A percentile compares a stretch with the other conserved stretches of the same genome.
phyloP scores from a whole-genome alignment of 2,329 filamentous ascomycete genomes.

The Penicillium sp. region DNA sequence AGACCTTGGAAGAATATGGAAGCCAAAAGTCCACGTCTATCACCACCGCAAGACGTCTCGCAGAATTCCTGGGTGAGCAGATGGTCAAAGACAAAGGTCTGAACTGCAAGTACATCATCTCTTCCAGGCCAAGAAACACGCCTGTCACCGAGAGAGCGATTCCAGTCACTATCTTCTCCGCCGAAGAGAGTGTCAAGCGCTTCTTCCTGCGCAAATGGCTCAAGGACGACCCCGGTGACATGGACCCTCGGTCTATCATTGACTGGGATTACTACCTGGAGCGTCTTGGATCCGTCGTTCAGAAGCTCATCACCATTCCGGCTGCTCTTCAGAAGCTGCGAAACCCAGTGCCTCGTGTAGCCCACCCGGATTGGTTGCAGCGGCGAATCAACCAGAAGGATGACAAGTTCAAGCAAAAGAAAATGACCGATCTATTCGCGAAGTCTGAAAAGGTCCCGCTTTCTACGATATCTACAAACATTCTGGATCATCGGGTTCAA shows the following conservation, averaged over 20 bases:
- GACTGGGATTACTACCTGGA: slow-evolving; percentile 99
- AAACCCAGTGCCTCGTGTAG: slow-evolving; percentile 90
- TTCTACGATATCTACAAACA: slow-evolving; percentile 70
- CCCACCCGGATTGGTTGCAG: slow-evolving; percentile 96
- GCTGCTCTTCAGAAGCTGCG: slow-evolving; percentile 92
- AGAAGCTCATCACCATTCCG: slow-evolving; percentile 98
- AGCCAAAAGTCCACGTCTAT: slow-evolving; percentile 98
- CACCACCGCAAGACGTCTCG: slow-evolving; percentile 90
- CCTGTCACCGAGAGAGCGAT: slow-evolving; percentile 94
- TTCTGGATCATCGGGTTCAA: slow-evolving; percentile 60
- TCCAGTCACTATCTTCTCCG: slow-evolving; percentile 95
- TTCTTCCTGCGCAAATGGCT: slow-evolving; percentile 94
- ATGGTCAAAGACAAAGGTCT: slow-evolving; percentile 99
- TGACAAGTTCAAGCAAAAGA: slow-evolving; percentile 97
- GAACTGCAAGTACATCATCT: slow-evolving; percentile 99
- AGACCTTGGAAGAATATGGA: slow-evolving; percentile 95
- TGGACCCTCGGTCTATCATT: slow-evolving; percentile 84
- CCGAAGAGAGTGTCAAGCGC: slow-evolving; percentile 83
- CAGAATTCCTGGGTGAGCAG: slow-evolving; percentile 94
- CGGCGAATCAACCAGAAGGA: slow-evolving; percentile 92
- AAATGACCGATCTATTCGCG: slow-evolving; percentile 89
- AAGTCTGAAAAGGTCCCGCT: slow-evolving; percentile 66
- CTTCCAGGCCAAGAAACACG: slow-evolving; percentile 78
- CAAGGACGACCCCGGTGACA: slow-evolving; percentile 86
- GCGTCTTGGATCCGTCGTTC: slow-evolving; percentile 92